Conservation (phyloP, 352 stramenopile genomes). For the Lagenidium giganteum region DNA sequence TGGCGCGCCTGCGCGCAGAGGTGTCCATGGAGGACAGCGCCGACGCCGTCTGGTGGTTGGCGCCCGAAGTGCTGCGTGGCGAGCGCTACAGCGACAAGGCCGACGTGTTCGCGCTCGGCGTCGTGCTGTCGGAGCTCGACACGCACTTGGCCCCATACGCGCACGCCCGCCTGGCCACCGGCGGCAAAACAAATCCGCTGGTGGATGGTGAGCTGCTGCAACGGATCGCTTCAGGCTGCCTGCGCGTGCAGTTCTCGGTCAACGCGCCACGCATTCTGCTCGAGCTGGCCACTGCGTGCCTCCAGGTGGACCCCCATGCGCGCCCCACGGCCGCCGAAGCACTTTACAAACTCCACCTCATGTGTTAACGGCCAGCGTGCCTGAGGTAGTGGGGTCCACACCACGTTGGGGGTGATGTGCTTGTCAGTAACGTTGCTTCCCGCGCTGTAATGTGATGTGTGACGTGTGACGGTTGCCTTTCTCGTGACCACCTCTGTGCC, state of each 20-base stretch:
- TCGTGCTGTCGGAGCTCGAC: conserved; percentile 42
- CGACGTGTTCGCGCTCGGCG: conserved; percentile 45
- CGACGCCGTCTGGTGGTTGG: conserved; percentile 35
- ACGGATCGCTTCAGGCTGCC: conserved; percentile 28
- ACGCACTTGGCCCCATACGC: conserved; percentile 28
- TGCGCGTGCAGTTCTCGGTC: conserved; percentile 28
- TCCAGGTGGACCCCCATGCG: conserved; percentile 22
- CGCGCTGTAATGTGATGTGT: no score
- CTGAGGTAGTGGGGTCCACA: conserved; percentile 3
- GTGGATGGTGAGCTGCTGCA: conserved; percentile 35
- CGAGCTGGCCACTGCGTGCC: conserved; percentile 24
- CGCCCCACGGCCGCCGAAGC: conserved; percentile 28
- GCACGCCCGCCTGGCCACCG: conserved; percentile 6
- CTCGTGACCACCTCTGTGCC: no score
- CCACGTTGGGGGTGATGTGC: neutral
- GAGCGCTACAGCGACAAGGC: conserved; percentile 31
- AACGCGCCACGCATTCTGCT: conserved; percentile 20
- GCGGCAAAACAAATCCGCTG: conserved; percentile 14
- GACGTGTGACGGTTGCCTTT: no score
- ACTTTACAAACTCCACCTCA: conserved; percentile 31
- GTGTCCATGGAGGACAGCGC: conserved; percentile 40
- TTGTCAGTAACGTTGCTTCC: conserved; percentile 1
- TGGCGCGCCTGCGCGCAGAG: no score
- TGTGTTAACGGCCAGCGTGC: conserved; percentile 8
- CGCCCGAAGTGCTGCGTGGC: conserved; percentile 37